These are phyloP conservation scores for Stagonosporopsis cucurbitacearum DNA, from an alignment of 2,329 filamentous ascomycete species.

Conservation along the genomic window DNA sequence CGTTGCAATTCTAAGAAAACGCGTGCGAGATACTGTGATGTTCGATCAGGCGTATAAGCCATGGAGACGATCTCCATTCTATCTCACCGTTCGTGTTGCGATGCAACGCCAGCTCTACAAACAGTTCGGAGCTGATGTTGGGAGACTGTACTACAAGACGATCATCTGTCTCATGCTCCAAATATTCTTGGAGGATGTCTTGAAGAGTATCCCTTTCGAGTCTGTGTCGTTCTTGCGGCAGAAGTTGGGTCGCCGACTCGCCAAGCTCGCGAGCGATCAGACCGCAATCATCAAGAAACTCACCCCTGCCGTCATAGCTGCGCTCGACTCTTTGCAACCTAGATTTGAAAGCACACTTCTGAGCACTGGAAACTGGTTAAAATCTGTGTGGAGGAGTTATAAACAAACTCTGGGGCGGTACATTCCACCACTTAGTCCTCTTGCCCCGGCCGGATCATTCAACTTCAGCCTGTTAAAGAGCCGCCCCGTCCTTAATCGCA, in stretches of 20 bases:
- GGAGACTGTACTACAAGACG: conserved; percentile 63
- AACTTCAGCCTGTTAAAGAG: conserved; percentile 33
- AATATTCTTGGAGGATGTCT: conserved; percentile 54
- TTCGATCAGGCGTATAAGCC: conserved; percentile 57
- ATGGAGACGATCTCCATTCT: conserved; percentile 69
- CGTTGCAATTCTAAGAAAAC: conserved; percentile 59
- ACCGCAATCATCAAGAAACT: background rate
- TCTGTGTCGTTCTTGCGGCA: conserved; percentile 51
- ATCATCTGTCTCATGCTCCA: conserved; percentile 60
- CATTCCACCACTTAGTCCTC: conserved; percentile 53
- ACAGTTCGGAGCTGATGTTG: conserved; percentile 49
- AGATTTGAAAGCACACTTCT: conserved; percentile 25
- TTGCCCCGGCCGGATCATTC: conserved; percentile 35
- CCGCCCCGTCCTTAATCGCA: conserved; percentile 10
- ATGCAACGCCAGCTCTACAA: conserved; percentile 60
- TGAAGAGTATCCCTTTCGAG: conserved; percentile 44
- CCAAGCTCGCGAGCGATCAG: conserved; percentile 60
- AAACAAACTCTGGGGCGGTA: conserved; percentile 39
- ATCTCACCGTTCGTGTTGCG: conserved; percentile 67
- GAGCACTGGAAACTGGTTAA: conserved; percentile 23
- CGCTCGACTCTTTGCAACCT: conserved; percentile 5
- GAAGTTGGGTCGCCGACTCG: conserved; percentile 65
- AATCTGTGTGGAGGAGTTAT: conserved; percentile 28
- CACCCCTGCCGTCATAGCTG: background rate
- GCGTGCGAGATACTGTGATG: conserved; percentile 68